These are phyloP conservation scores for Starmerella stellata DNA, from an alignment of 805 yeast species.

Conservation along the genomic window DNA sequence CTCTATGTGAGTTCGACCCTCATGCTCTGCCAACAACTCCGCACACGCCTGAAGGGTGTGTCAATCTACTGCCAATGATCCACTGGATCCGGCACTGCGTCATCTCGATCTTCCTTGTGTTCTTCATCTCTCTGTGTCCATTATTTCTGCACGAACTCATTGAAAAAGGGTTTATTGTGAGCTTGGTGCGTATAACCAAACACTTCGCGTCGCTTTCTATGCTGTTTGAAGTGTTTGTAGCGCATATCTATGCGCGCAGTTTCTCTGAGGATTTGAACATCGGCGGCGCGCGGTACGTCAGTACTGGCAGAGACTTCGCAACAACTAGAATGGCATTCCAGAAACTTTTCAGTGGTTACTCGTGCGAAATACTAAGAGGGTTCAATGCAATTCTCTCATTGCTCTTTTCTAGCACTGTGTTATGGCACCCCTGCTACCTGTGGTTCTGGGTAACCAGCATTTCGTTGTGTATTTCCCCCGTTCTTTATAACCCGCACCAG, in stretches of 20 bases:
- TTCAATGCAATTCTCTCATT: conserved; percentile 34
- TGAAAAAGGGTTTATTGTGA: conserved; percentile 59
- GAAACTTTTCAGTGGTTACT: conserved; percentile 48
- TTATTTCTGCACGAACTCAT: conserved; percentile 58
- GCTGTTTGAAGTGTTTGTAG: conserved; percentile 60
- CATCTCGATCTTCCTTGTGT: conserved; percentile 54
- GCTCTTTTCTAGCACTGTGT: conserved; percentile 37
- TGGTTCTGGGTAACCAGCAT: conserved; percentile 90
- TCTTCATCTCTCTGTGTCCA: conserved; percentile 57
- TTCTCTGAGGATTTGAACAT: conserved; percentile 47
- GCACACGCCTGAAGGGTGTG: conserved; percentile 50
- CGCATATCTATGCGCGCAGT: conserved; percentile 57
- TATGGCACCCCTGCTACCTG: conserved; percentile 67
- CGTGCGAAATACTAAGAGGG: conserved; percentile 40
- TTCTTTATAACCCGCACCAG: conserved; percentile 85
- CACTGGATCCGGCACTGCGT: conserved; percentile 61
- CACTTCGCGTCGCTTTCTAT: conserved; percentile 60
- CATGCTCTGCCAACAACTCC: conserved; percentile 43
- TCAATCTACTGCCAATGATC: conserved; percentile 49
- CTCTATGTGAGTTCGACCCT: conserved; percentile 42
- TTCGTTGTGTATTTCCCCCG: conserved; percentile 70
- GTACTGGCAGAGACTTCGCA: conserved; percentile 72
- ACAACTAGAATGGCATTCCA: conserved; percentile 52
- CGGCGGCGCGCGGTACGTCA: conserved; percentile 69
- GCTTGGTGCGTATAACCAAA: conserved; percentile 41